Evolutionary conservation across 768 basidiomycete genomes (phyloP).

Genomic region (Goffeauzyma gilvescens): DNA sequence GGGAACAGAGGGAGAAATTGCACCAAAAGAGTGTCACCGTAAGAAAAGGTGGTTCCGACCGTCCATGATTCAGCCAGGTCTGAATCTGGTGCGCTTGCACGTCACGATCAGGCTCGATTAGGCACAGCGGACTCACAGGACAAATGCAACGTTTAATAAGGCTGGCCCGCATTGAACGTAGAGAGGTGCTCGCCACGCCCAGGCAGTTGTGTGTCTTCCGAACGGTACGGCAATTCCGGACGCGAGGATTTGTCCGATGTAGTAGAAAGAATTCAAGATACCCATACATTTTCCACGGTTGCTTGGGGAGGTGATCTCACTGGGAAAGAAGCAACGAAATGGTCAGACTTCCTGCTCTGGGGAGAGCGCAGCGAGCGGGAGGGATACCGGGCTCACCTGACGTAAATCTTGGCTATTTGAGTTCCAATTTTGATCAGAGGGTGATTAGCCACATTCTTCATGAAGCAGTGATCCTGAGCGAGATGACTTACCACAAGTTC

Average conservation of each 20-base stretch:
- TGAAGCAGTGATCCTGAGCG: too few relatives aligned
- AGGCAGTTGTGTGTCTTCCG: constrained; percentile 34
- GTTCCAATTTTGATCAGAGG: too few relatives aligned
- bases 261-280: constrained; percentile 39
- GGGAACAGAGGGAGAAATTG: neutral
- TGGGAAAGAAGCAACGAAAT: too few relatives aligned
- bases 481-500: too few relatives aligned
- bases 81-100: too few relatives aligned
- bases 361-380: too few relatives aligned
- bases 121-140: too few relatives aligned
- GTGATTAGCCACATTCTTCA: too few relatives aligned
- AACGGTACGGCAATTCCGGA: constrained; percentile 43
- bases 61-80: neutral
- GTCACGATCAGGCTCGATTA: too few relatives aligned
- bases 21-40: neutral
- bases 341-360: constrained; percentile 7
- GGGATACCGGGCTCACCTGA: too few relatives aligned
- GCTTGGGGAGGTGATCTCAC: constrained; percentile 38
- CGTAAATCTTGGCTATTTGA: constrained; percentile 39
- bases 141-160: constrained; percentile 37
- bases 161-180: constrained; percentile 40
- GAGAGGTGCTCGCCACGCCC: constrained; percentile 40
- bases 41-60: neutral
- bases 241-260: constrained; percentile 42
- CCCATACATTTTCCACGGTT: constrained; percentile 40